Evolutionary conservation across 2,329 filamentous ascomycete species (phyloP), one percentile per base, ranked within the genome.

Genomic region (Fusarium setosum): DNA sequence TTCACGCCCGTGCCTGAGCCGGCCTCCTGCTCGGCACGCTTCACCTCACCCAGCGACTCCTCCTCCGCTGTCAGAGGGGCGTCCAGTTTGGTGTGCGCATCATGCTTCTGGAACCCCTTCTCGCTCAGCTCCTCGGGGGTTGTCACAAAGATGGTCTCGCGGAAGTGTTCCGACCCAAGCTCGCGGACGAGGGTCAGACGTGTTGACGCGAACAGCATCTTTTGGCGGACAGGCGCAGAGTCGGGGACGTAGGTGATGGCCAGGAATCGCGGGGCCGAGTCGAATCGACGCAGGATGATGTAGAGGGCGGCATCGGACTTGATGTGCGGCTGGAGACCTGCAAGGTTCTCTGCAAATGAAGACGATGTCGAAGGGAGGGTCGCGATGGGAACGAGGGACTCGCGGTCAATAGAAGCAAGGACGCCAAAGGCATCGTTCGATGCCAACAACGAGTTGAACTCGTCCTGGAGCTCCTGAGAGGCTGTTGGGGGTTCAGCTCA

Each of bases 181-280:
- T 95, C 92, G 38, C 92, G 86, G 48, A 90, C 86, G 2, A 96
- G 84, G 1, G 92, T 92, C 70, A 94, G 82, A 10, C 92, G 86
- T 24, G 92, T 94, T 21, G 89, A 87, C 6, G 92, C 92, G 76
- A 95, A 94, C 20, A 96, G 86, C 90, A 93, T 96, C 83, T 96
- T 96, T 76, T 93, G 90, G 35, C 92, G 89, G 56, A 96, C 92
- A 24, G 90, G 91, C 35, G 92, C 92, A 1, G 87, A 75, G 77
- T 95, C 91, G 23, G 92, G 93, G 6, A 96, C 88, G 76, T 94
- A 96, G 32, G 92, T 93, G 32, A 94, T 81, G 42, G 90, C 91
- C 23, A 91, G 80, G 65, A 94, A 88, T 66, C 77, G 78, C n/a
- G 85, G 86, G 4, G 81, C 77, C 34, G 78, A 75, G 50, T 88